Base-by-base conservation (phyloP, 495 filamentous ascomycete genomes). In the Bryoglossum gracile region DNA sequence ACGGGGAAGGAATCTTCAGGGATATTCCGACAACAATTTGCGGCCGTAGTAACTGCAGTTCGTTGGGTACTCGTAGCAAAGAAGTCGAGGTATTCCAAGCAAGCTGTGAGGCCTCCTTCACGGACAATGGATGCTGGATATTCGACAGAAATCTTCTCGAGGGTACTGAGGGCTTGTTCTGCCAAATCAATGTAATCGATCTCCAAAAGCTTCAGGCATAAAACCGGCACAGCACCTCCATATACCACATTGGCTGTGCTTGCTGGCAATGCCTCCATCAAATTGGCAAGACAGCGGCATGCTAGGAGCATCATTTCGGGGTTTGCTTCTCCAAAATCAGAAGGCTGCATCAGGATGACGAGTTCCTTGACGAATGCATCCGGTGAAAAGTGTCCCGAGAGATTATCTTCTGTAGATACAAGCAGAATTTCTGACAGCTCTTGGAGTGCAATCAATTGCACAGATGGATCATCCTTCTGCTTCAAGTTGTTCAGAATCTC, bases 231-330 rank as follows among this genome's bases (percentile, higher is more conserved):
- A 37, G 94, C 94, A 33, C 89, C 87, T 13, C 90, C 89, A 62
- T 96, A 97, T 28, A 97, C 94, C 18, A 99, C 89, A 63, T 91
- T 94, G 13, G 89, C 87, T 19, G 89, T 90, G 43, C 92, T 90
- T 14, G 87, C 80, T 18, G 92, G 89, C 18, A 97, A 70, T 23
- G 94, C 94, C 63, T 99, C 94, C 91, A 99, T 99, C 24, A 99
- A 65, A 57, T 99, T 96, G 40, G 94, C 94, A 39, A 99, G 81
- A 64, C 87, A 97, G 39, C 94, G 86, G 63, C 94, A 97, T 3
- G 94, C 94, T 50, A 96, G 76, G 2, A 97, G 82, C 90, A 96
- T 96, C 56, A 96, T 95, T 65, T 99, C 91, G 3, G 90, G 85
- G 60, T 95, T 95, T 62, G 94, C 89, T 55, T 90, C 87, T 16